phyloP scores from a whole-genome alignment of 257 asterid genomes.

The Jacaranda copaia region DNA sequence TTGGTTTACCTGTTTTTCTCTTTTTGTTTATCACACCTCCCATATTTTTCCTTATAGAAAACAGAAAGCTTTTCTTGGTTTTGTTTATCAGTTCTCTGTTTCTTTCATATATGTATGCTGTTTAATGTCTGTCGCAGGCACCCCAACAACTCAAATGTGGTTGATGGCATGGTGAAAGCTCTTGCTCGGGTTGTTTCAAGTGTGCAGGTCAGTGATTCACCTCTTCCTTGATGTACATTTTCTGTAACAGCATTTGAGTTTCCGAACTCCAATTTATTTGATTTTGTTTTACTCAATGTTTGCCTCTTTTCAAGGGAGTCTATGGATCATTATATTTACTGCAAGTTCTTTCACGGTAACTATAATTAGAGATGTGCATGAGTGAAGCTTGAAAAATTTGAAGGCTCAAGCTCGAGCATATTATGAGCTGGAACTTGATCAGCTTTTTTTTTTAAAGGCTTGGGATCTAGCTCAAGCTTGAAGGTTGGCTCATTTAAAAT shows the following conservation, averaged over 20 bases:
- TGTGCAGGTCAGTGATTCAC: slow-evolving; percentile 69
- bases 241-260: slow-evolving; percentile 17
- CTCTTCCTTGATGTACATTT: slow-evolving; percentile 16
- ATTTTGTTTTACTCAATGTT: slow-evolving; percentile 5
- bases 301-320: slow-evolving; percentile 3
- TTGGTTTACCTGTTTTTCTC: too few relatives aligned
- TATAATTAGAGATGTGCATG: neutral
- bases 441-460: neutral
- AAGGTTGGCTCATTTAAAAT: neutral
- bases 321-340: slow-evolving; percentile 17
- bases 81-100: neutral
- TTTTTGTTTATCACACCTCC: too few relatives aligned
- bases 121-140: slow-evolving; percentile 61
- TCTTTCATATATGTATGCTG: neutral
- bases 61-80: neutral
- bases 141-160: slow-evolving; percentile 92
- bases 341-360: slow-evolving; percentile 3
- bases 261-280: neutral
- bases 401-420: slow-evolving; percentile 8
- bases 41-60: too few relatives aligned
- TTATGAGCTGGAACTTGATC: neutral
- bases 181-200: slow-evolving; percentile 93
- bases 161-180: slow-evolving; percentile 91
- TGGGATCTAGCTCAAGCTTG: neutral
- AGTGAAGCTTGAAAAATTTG: neutral